These are phyloP conservation scores for Phialemoniopsis sp. DNA, from an alignment of 2,329 filamentous ascomycete genomes.

Conservation along the genomic window DNA sequence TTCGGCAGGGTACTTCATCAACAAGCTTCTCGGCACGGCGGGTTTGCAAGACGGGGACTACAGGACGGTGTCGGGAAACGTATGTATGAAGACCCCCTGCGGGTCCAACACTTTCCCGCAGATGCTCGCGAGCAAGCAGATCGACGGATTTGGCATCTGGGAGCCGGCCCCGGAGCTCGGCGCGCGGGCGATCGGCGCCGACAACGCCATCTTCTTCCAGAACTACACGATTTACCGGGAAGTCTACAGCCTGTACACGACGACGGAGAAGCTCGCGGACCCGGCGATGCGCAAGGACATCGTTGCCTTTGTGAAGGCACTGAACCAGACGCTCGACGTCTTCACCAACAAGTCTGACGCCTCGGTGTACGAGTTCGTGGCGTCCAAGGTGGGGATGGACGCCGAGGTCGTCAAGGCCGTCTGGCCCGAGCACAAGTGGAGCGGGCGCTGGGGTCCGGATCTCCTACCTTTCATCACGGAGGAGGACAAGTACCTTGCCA, in stretches of 20 bases:
- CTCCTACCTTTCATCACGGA: constrained; percentile 18
- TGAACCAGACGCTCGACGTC: constrained; percentile 20
- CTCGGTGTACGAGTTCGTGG: constrained; percentile 17
- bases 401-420: constrained; percentile 14
- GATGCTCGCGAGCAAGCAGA: constrained; percentile 16
- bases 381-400: constrained; percentile 16
- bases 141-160: constrained; percentile 27
- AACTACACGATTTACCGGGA: constrained; percentile 24
- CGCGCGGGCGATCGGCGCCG: constrained; percentile 15
- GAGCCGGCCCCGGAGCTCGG: constrained; percentile 26
- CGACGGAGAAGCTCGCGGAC: constrained; percentile 22
- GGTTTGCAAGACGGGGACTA: constrained; percentile 20
- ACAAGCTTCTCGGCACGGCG: constrained; percentile 18
- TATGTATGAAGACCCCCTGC: constrained; percentile 22
- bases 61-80: constrained; percentile 16
- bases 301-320: constrained; percentile 19
- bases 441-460: constrained; percentile 15
- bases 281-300: constrained; percentile 19
- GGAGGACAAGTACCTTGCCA: constrained; percentile 19
- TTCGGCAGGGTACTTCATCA: constrained; percentile 26
- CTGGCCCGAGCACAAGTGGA: constrained; percentile 22
- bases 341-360: constrained; percentile 17
- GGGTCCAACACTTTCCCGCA: constrained; percentile 19
- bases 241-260: constrained; percentile 26
- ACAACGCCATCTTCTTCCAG: constrained; percentile 20